phyloP scores from a whole-genome alignment of 1,139 yeast genomes.

The Protomyces pachydermus region DNA sequence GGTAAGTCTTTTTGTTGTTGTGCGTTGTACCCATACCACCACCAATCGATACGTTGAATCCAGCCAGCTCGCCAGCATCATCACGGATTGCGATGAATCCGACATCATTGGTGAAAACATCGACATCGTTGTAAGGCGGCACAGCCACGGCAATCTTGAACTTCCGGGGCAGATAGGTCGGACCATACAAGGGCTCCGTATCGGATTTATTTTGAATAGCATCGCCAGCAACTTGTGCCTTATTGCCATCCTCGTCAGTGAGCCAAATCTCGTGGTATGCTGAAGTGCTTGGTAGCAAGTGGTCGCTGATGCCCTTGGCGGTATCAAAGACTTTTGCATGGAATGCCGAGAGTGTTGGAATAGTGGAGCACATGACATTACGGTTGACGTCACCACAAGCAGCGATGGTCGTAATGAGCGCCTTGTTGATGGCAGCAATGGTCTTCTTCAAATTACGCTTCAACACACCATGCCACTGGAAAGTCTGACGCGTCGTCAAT shows the following conservation, averaged over 20 bases:
- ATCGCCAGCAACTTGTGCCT: conserved; percentile 75
- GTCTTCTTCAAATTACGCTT: conserved; percentile 86
- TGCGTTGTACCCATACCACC: conserved; percentile 99
- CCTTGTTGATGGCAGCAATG: conserved; percentile 87
- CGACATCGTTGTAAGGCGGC: conserved; percentile 96
- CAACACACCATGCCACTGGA: conserved; percentile 92
- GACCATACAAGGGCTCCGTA: conserved; percentile 82
- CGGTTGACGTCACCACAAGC: conserved; percentile 99
- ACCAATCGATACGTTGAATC: conserved; percentile 86
- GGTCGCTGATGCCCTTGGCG: conserved; percentile 68
- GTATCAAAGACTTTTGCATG: conserved; percentile 67
- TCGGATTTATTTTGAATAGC: conserved; percentile 44
- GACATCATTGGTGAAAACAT: conserved; percentile 91
- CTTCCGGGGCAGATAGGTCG: conserved; percentile 87
- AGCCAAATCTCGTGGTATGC: conserved; percentile 98
- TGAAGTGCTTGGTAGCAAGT: conserved; percentile 81
- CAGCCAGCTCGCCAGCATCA: conserved; percentile 52
- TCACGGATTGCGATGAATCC: conserved; percentile 88
- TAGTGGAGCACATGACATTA: conserved; percentile 86
- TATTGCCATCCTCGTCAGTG: conserved; percentile 68
- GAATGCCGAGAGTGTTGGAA: conserved; percentile 76
- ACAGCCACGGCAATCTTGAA: conserved; percentile 91
- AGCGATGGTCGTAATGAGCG: conserved; percentile 86
- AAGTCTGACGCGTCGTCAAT: conserved; percentile 94
- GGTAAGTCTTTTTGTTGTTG: conserved; percentile 93